phyloP scores from a whole-genome alignment of 2,329 filamentous ascomycete species.

The Fusarium camptoceras region DNA sequence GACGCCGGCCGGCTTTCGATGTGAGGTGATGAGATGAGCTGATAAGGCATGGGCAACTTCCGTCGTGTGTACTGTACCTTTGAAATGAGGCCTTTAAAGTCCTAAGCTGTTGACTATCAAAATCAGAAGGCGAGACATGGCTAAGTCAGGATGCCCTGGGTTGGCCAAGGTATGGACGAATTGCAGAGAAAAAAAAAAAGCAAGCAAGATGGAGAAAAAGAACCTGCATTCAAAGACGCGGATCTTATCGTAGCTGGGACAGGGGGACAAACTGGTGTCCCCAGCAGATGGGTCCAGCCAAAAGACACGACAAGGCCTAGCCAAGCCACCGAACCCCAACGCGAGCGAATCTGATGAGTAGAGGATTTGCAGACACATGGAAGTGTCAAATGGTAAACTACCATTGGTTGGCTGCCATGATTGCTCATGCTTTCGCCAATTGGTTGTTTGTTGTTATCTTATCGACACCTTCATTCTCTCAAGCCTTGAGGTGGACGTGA shows the following conservation, averaged over 20 bases:
- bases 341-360: constrained; percentile 37
- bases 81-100: constrained; percentile 38
- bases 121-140: constrained; percentile 13
- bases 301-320: constrained; percentile 30
- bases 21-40: not conserved
- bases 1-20: constrained; percentile 9
- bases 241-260: constrained; percentile 42
- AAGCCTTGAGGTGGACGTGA: constrained; percentile 1
- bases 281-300: constrained; percentile 28
- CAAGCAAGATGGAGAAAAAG: constrained; percentile 5
- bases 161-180: constrained; percentile 4
- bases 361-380: constrained; percentile 29
- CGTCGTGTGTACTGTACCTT: constrained; percentile 21
- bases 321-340: constrained; percentile 43
- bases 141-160: constrained; percentile 17
- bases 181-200: constrained; percentile 16
- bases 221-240: constrained; percentile 23
- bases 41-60: constrained; percentile 27
- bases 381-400: constrained; percentile 31
- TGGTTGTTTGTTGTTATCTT: constrained; percentile 27
- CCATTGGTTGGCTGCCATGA: constrained; percentile 20
- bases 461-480: constrained; percentile 8
- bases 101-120: constrained; percentile 32
- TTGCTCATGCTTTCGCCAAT: constrained; percentile 28
- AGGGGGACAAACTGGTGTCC: constrained; percentile 23